Evolutionary conservation across 2,329 filamentous ascomycete genomes (phyloP), one percentile per base, ranked within the genome.

Genomic region (Alternaria burnsii): DNA sequence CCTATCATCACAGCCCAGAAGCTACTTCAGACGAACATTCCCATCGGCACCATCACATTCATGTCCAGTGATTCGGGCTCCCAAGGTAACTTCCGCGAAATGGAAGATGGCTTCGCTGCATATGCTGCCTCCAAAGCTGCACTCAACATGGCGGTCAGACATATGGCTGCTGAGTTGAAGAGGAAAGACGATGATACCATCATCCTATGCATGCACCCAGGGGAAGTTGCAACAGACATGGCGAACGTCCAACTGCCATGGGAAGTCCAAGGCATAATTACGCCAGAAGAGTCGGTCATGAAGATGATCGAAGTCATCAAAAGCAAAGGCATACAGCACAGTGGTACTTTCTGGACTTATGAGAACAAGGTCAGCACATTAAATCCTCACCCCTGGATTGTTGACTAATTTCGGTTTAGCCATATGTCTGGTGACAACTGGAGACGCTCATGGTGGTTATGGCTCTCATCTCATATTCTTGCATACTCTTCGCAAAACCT

Each of bases 11-110:
- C 81, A 38, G 85, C 85, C 2, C 84, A 86, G 60, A 81, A 82
- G 55, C 76, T 87, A 4, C 78, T 87, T 0, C 75, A 82, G 53
- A 79, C 80, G 9, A 76, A 76, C 34, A 81, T 83, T 16, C 78
- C 79, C 4, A 81, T 85, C 58, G 79, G 80, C n/a, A 84, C 81
- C 18, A 80, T 87, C 10, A 78, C 82, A 30, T 77, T 88, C 79
- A 87, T 87, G 73, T 87, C 85, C 11, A 84, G 82, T 18, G 86
- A 87, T 69, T 86, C 83, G 1, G 85, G 84, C 14, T 87, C 85
- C 0, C 78, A 83, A 3, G 73, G 78, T 9, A 72, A 77, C 7
- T 87, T 87, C 58, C 81, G 81, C 12, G 81, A 82, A n/a, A 82
- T 83, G 68, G 85, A 87, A 71, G 85, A 87, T 66, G 85, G 84